These are phyloP conservation scores for Lavandula angustifolia DNA, from an alignment of 257 asterid genomes.

Conservation along the genomic window DNA sequence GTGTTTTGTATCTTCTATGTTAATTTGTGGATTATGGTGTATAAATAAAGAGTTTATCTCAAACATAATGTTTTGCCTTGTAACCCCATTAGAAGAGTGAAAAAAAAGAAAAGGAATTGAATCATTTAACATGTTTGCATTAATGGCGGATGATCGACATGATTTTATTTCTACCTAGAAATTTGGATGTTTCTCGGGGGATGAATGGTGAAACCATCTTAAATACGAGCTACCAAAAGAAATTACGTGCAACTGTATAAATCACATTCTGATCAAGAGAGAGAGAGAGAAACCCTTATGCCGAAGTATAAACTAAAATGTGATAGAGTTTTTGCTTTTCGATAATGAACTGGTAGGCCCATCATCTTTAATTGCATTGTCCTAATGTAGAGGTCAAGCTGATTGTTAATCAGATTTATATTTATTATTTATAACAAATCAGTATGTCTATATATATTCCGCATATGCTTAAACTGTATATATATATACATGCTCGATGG, in stretches of 20 bases:
- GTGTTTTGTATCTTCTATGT: too few species aligned
- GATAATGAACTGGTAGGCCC: too few species aligned
- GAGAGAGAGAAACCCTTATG: not conserved
- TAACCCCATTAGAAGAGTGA: not conserved
- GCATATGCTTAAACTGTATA: not conserved
- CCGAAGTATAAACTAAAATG: too few species aligned
- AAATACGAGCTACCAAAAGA: slow-evolving; percentile 2
- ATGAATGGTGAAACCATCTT: not conserved
- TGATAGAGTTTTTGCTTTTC: too few species aligned
- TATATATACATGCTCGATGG: too few species aligned
- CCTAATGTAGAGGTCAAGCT: not conserved
- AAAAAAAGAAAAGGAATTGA: not conserved
- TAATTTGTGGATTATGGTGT: too few species aligned
- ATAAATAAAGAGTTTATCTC: not conserved
- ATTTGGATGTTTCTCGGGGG: not conserved
- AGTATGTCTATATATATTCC: too few species aligned
- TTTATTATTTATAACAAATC: not conserved
- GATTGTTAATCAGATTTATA: not conserved
- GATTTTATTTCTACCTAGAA: slow-evolving; percentile 3
- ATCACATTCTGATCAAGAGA: not conserved
- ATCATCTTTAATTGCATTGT: too few species aligned
- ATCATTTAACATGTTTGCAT: not conserved
- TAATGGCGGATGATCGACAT: not conserved
- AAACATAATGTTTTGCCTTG: not conserved
- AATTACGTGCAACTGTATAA: not conserved